A percentile compares a stretch with the other conserved stretches of the same genome.
Evolutionary conservation across 2,329 filamentous ascomycete species (phyloP).

Genomic region (Hypomyces rosellus): DNA sequence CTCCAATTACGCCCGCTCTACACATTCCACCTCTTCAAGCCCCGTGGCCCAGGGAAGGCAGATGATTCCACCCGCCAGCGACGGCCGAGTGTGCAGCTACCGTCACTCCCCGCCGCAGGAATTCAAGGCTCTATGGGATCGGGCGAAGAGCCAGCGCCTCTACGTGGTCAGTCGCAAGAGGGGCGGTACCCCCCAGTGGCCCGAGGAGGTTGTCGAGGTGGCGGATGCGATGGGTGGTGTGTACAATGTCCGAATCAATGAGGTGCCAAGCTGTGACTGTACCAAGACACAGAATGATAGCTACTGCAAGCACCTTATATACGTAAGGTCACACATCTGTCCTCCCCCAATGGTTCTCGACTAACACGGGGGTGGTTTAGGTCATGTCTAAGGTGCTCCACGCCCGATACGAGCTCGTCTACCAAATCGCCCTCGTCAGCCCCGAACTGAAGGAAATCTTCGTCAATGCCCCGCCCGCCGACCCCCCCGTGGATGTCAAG

Average conservation of each 20-base stretch:
- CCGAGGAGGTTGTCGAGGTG: constrained; percentile 49
- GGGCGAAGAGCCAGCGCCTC: too few species aligned
- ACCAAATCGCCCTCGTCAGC: constrained; percentile 55
- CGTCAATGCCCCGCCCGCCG: constrained; percentile 43
- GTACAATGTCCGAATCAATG: constrained; percentile 50
- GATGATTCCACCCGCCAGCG: too few species aligned
- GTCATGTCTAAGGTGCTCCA: constrained; percentile 54
- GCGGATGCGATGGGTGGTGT: constrained; percentile 61
- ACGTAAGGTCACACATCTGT: constrained; percentile 33
- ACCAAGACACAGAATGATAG: constrained; percentile 47
- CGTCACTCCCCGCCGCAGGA: too few species aligned
- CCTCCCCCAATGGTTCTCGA: background rate
- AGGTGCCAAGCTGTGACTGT: constrained; percentile 49
- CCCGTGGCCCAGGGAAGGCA: too few species aligned
- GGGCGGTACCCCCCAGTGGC: background rate
- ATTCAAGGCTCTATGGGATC: too few species aligned
- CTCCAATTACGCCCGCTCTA: too few species aligned
- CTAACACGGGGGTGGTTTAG: constrained; percentile 19
- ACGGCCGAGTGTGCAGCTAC: too few species aligned
- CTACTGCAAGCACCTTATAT: constrained; percentile 61
- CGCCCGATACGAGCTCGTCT: constrained; percentile 48
- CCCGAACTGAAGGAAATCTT: constrained; percentile 56
- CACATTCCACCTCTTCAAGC: too few species aligned
- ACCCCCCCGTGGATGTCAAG: constrained; percentile 24
- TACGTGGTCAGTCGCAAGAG: too few species aligned